phyloP scores from a whole-genome alignment of 164 flowering plant genomes.

The Kingdonia uniflora region DNA sequence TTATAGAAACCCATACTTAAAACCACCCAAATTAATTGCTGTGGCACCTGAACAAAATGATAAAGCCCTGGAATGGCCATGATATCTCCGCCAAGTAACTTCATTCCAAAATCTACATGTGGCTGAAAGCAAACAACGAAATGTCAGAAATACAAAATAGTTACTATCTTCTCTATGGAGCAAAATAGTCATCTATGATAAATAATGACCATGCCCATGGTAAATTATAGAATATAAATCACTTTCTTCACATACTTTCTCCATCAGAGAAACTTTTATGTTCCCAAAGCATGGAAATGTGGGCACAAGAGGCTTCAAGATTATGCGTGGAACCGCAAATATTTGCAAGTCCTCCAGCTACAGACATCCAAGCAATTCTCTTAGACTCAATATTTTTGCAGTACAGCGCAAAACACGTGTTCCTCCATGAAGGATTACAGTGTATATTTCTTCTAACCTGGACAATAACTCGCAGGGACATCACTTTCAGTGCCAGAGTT shows the following conservation, averaged over 20 bases:
- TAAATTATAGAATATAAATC: too few species aligned
- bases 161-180: too few species aligned
- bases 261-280: conserved; percentile 58
- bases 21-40: conserved; percentile 3
- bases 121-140: conserved; percentile 40
- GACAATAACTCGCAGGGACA: conserved; percentile 35
- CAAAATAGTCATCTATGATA: too few species aligned
- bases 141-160: too few species aligned
- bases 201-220: too few species aligned
- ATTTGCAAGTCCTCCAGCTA: conserved; percentile 83
- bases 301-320: conserved; percentile 83
- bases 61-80: conserved; percentile 90
- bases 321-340: conserved; percentile 48
- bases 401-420: too few species aligned
- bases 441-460: conserved; percentile 43
- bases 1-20: too few species aligned
- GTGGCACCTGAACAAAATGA: conserved; percentile 60
- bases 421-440: neutral
- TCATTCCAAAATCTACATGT: conserved; percentile 75
- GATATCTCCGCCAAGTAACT: conserved; percentile 61
- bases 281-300: conserved; percentile 80
- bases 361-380: conserved; percentile 13
- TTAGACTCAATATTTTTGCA: neutral
- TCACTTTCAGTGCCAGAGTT: conserved; percentile 35
- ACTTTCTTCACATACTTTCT: conserved; percentile 38